Conservation (phyloP, 2,329 filamentous ascomycete genomes). For the Fusarium denticulatum region DNA sequence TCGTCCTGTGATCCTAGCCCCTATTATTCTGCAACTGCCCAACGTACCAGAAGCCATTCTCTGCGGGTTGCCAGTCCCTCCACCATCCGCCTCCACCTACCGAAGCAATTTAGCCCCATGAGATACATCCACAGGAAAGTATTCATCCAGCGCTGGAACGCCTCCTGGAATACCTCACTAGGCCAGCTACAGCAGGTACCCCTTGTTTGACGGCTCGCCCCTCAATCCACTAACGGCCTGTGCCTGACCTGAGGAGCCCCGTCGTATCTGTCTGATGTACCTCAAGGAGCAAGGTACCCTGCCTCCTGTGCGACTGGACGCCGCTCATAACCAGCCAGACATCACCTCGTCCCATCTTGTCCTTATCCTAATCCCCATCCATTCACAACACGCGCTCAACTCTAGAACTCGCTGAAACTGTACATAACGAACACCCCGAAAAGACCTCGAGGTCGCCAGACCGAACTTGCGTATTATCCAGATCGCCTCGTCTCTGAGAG, state of each 20-base stretch:
- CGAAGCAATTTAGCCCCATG: slow-evolving; percentile 19
- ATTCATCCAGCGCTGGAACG: slow-evolving; percentile 25
- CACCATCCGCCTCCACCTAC: slow-evolving; percentile 29
- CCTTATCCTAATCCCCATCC: slow-evolving; percentile 14
- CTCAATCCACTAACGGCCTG: slow-evolving; percentile 36
- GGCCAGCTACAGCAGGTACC: slow-evolving; percentile 28
- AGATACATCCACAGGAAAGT: slow-evolving; percentile 30
- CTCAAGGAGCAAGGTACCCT: slow-evolving; percentile 27
- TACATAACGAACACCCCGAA: slow-evolving; percentile 1
- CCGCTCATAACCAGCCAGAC: slow-evolving; percentile 38
- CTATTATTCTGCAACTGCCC: slow-evolving; percentile 42
- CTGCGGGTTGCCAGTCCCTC: slow-evolving; percentile 23
- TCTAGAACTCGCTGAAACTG: slow-evolving; percentile 13
- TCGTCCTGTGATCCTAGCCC: slow-evolving; percentile 29
- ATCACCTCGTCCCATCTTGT: slow-evolving; percentile 31
- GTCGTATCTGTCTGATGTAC: slow-evolving; percentile 28
- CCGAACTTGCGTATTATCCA: slow-evolving; percentile 39
- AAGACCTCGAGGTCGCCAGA: slow-evolving; percentile 37
- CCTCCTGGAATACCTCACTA: slow-evolving; percentile 26
- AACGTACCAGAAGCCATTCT: slow-evolving; percentile 25
- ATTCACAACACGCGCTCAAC: slow-evolving; percentile 21
- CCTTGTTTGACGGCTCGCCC: slow-evolving; percentile 30
- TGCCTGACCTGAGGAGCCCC: slow-evolving; percentile 18
- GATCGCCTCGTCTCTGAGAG: slow-evolving; percentile 14
- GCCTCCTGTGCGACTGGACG: slow-evolving; percentile 25